Conservation (phyloP, 768 basidiomycete species). For the Mycena vulgaris region DNA sequence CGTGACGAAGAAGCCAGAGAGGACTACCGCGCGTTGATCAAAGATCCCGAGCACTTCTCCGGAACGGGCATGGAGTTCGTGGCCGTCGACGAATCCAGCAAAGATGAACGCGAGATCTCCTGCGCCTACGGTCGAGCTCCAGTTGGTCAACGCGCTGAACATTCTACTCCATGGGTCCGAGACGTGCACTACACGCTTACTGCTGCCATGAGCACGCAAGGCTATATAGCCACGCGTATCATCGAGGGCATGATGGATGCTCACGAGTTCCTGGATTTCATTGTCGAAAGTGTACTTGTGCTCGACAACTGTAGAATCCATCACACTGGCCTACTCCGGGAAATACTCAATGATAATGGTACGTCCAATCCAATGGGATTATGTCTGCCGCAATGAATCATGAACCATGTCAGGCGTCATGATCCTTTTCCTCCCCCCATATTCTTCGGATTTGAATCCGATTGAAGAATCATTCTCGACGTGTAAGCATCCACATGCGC, state of each 20-base stretch:
- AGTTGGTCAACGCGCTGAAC: not conserved
- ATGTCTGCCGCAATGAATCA: no score
- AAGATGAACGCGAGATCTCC: conserved; percentile 15
- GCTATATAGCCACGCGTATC: conserved; percentile 9
- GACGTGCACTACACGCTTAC: conserved; percentile 17
- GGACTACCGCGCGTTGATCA: conserved; percentile 2
- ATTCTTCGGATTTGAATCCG: conserved; percentile 3
- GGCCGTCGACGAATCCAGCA: no score
- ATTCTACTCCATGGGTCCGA: not conserved
- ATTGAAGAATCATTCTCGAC: conserved; percentile 13
- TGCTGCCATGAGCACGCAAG: conserved; percentile 5
- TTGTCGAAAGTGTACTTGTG: conserved; percentile 7
- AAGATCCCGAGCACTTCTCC: conserved; percentile 16
- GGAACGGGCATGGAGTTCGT: conserved; percentile 33
- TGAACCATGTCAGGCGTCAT: not conserved
- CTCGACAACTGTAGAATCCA: no score
- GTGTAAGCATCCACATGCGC: not conserved
- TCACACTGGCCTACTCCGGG: no score
- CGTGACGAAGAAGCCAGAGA: conserved; percentile 21
- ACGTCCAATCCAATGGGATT: no score
- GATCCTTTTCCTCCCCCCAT: conserved; percentile 5
- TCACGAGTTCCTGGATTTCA: conserved; percentile 7
- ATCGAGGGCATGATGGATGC: not conserved
- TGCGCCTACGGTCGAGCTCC: conserved; percentile 4
- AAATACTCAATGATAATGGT: no score